phyloP scores from a whole-genome alignment of 163 green algal genomes.

The Chlamydomonas reinhardtii region DNA sequence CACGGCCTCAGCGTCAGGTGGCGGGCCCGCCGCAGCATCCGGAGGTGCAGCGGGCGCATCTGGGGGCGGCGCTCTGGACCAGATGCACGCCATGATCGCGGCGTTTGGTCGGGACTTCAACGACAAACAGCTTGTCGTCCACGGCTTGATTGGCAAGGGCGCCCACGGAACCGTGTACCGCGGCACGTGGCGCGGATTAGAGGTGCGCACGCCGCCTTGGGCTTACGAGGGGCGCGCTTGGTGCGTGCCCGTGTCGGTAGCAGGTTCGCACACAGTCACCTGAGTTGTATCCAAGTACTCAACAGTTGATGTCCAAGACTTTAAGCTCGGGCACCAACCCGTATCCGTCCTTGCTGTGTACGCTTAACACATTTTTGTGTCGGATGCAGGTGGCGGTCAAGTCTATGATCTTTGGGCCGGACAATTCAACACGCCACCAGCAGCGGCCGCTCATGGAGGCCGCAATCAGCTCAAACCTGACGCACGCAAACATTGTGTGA shows the following conservation, averaged over 20 bases:
- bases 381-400: slow-evolving; percentile 22
- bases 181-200: slow-evolving; percentile 30
- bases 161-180: slow-evolving; percentile 37
- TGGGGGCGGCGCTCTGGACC: not conserved
- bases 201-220: too few species aligned
- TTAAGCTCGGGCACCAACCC: too few species aligned
- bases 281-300: too few species aligned
- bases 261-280: too few species aligned
- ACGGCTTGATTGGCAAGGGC: slow-evolving; percentile 31
- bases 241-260: too few species aligned
- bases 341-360: too few species aligned
- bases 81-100: slow-evolving; percentile 36
- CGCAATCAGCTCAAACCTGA: slow-evolving; percentile 63
- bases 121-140: slow-evolving; percentile 41
- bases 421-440: slow-evolving; percentile 27
- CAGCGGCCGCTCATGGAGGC: slow-evolving; percentile 46
- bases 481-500: slow-evolving; percentile 71
- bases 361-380: too few species aligned
- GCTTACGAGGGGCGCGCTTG: too few species aligned
- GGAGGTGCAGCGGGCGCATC: too few species aligned
- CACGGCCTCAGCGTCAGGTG: too few species aligned
- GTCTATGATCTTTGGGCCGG: slow-evolving; percentile 34
- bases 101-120: slow-evolving; percentile 22
- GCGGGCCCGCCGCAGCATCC: too few species aligned
- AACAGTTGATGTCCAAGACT: too few species aligned